Percentiles rank a stretch among this genome's conserved stretches.
Evolutionary conservation across 306 rosid species (phyloP).

Genomic region (Gastrolobium bilobum): DNA sequence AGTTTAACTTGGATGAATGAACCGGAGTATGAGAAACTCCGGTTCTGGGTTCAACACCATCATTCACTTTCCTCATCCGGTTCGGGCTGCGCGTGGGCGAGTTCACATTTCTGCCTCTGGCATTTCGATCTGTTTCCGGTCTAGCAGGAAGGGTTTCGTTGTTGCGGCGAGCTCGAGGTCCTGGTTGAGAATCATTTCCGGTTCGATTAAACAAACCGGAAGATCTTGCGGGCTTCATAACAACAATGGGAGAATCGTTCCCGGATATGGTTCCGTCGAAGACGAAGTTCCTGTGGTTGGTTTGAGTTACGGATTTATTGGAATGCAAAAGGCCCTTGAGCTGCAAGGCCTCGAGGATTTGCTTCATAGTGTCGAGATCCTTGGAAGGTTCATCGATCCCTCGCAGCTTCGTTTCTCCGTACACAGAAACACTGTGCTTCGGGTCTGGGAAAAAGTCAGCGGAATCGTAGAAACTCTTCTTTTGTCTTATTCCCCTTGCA

Average conservation of each 20-base stretch:
- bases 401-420: slow-evolving; percentile 75
- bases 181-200: slow-evolving; percentile 58
- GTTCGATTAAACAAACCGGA: slow-evolving; percentile 48
- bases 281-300: slow-evolving; percentile 55
- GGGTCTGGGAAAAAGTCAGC: slow-evolving; percentile 88
- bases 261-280: slow-evolving; percentile 47
- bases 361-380: slow-evolving; percentile 81
- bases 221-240: slow-evolving; percentile 70
- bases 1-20: slow-evolving; percentile 65
- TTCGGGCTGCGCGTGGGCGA: slow-evolving; percentile 47
- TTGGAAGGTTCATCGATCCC: slow-evolving; percentile 80
- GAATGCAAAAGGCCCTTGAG: slow-evolving; percentile 92
- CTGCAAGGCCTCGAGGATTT: slow-evolving; percentile 85
- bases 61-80: slow-evolving; percentile 43
- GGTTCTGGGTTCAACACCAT: slow-evolving; percentile 67
- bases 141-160: slow-evolving; percentile 43
- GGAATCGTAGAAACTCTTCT: slow-evolving; percentile 80
- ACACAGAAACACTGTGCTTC: slow-evolving; percentile 63
- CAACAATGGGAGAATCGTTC: slow-evolving; percentile 69
- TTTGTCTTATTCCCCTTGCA: slow-evolving; percentile 62
- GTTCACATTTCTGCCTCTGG: slow-evolving; percentile 51
- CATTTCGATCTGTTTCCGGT: slow-evolving; percentile 19
- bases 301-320: slow-evolving; percentile 35
- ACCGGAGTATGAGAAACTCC: slow-evolving; percentile 62
- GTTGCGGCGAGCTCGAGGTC: slow-evolving; percentile 57